Base-by-base conservation (phyloP, 1,284 basidiomycete genomes). In the Ceratobasidium sp. region DNA sequence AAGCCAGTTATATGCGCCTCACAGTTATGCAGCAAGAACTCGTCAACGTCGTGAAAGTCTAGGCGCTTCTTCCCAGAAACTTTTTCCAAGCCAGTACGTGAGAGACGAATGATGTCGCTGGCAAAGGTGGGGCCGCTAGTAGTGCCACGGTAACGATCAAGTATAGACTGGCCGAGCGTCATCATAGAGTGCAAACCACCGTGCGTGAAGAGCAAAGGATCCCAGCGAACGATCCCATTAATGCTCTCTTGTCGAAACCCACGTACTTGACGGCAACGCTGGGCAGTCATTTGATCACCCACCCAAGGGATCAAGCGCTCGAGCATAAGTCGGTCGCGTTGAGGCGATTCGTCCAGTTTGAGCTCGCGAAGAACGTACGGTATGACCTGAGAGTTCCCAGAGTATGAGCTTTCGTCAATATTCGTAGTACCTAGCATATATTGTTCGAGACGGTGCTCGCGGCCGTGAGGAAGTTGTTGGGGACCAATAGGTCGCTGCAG, bases 311-410 rank as follows among this genome's bases (percentile, higher is more conserved):
- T 35, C 14, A 30, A 6, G 20, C 44, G 46, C 46, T 67, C 46
- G 10, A 67, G 38, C 16, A 48, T 44, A 5, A 66, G 23, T 16
- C 64, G 41, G 16, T 20, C 18, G 14, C 64, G 41, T 16, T 66
- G 3, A 23, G 38, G n/a, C 3, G 12, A 14, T 12, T 38, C 10
- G 44, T 66, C 46, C 5, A 66, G 64, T 30, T 44, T 44, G 18
- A 66, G 23, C 18, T 66, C 12, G 5, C 23, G 1, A 1, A 66
- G 44, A 30, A 48, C 20, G 20, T n/a, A 66, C 48, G 64, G 27
- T 48, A 66, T 23, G 27, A 66, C 64, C 44, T 66, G 64, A 16
- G 44, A 46, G 41, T 66, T 66, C 18, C 64, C 66, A 18, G 66
- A 68, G 66, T 68, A 68, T 16, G 46, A 50, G 7, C 27, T 35